These are phyloP conservation scores for Croton laevigatus DNA, from an alignment of 441 rosid genomes.

Conservation along the genomic window DNA sequence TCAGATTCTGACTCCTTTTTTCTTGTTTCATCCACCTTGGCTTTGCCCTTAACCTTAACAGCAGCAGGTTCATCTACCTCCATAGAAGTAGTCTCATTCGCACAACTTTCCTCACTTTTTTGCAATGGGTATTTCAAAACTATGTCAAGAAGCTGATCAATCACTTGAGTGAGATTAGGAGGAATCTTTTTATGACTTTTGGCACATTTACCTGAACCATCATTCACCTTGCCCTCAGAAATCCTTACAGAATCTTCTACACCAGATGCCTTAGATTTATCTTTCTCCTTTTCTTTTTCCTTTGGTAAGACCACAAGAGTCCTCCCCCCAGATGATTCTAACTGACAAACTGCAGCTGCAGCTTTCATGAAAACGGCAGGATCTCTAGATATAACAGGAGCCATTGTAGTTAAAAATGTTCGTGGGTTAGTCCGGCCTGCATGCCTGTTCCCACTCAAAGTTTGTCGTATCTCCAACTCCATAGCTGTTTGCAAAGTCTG, in stretches of 20 bases:
- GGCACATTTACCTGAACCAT: slow-evolving; percentile 72
- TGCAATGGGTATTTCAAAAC: slow-evolving; percentile 63
- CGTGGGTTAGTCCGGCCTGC: slow-evolving; percentile 67
- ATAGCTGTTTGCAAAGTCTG: slow-evolving; percentile 94
- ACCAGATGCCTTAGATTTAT: slow-evolving; percentile 57
- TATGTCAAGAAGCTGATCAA: slow-evolving; percentile 96
- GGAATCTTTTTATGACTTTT: slow-evolving; percentile 85
- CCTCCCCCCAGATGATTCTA: slow-evolving; percentile 92
- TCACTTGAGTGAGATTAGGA: slow-evolving; percentile 75
- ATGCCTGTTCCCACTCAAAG: slow-evolving; percentile 70
- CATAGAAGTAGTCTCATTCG: slow-evolving; percentile 47
- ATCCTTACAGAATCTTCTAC: slow-evolving; percentile 73
- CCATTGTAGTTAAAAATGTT: slow-evolving; percentile 80
- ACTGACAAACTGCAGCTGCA: slow-evolving; percentile 73
- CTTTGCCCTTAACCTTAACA: slow-evolving; percentile 80
- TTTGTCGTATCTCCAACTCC: slow-evolving; percentile 94
- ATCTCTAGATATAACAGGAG: slow-evolving; percentile 93
- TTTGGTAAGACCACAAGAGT: slow-evolving; percentile 67
- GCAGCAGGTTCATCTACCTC: slow-evolving; percentile 82
- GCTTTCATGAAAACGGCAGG: slow-evolving; percentile 90
- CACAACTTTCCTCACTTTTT: slow-evolving; percentile 53
- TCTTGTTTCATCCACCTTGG: slow-evolving; percentile 72
- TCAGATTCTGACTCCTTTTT: slow-evolving; percentile 65
- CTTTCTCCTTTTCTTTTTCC: slow-evolving; percentile 78
- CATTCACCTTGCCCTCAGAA: slow-evolving; percentile 71